Evolutionary conservation across 2,329 filamentous ascomycete genomes (phyloP), one percentile per base, ranked within the genome.

Genomic region (Pyricularia pennisetigena): DNA sequence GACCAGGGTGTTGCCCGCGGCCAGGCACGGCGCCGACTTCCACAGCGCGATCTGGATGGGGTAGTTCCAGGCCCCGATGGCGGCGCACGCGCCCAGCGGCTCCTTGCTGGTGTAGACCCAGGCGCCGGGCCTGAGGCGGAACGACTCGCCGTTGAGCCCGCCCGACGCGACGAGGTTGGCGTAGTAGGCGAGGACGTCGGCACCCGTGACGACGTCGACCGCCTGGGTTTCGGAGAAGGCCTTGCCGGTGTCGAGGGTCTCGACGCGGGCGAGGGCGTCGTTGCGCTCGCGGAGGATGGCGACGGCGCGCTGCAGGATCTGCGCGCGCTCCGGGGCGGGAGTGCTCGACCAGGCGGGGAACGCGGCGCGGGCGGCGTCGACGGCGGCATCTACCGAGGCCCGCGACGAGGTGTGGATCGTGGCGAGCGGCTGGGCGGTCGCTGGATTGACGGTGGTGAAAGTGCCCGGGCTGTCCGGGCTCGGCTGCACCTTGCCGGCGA

Each of bases 171-270:
- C 85, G 76, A 84, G 90, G 59, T 88, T 88, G 54, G 85, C 87
- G 73, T 90, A 90, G 75, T 90, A 90, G 72, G 85, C 85, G 7
- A 79, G 77, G 75, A 88, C 89, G n/a, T 85, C 83, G 74, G 90
- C 89, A 74, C 86, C 88, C 72, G 90, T 95, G 61, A 89, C 85
- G 26, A 97, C 83, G 75, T 97, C 93, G 30, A 97, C 92, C 0
- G 89, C 88, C 67, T 89, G 91, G 3, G 93, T 97, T 79, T 97
- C 93, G 3, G 90, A 90, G 78, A 86, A 94, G 8, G 93, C 87
- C 78, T 96, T 96, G 75, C 93, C 93, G 0, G 93, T 96, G 77
- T 97, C 93, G 74, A 90, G 83, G 1, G 92, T 96, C 80, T 97
- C 93, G 68, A 92, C 82, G 68, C 84, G 84, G 66, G 93, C 93